Evolutionary conservation across 2,329 filamentous ascomycete species (phyloP).

Genomic region (Aspergillus eucalypticola): DNA sequence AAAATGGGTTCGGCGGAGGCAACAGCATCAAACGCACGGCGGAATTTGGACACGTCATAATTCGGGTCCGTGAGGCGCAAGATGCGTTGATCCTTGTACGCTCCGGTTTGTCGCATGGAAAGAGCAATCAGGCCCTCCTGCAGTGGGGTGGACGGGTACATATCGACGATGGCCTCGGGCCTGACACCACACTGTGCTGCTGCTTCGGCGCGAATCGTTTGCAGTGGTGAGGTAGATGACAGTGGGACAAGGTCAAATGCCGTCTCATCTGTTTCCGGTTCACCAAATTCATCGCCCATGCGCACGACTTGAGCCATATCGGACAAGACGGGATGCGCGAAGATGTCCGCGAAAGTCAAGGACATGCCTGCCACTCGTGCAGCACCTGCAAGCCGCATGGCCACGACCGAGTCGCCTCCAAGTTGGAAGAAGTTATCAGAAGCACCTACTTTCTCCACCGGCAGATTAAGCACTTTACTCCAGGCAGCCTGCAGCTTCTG

Average conservation of each 20-base stretch:
- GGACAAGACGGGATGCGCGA: not conserved
- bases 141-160: not conserved
- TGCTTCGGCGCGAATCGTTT: not conserved
- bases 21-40: not conserved
- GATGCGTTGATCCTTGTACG: not conserved
- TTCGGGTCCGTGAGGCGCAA: not conserved
- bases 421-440: conserved; percentile 10
- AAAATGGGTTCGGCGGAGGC: not conserved
- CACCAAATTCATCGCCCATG: not conserved
- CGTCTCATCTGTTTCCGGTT: not conserved
- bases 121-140: not conserved
- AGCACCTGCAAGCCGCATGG: conserved; percentile 1
- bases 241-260: not conserved
- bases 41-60: not conserved
- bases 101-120: not conserved
- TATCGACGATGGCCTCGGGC: not conserved
- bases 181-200: not conserved
- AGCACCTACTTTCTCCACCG: not conserved
- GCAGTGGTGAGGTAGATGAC: not conserved
- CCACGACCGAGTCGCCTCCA: conserved; percentile 6
- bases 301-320: not conserved
- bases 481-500: not conserved
- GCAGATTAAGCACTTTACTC: not conserved
- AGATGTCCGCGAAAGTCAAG: not conserved
- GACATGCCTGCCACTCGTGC: not conserved